A percentile compares a stretch with the other conserved stretches of the same genome.
Conservation (phyloP, 345 rosid species). For the Salix viminalis region DNA sequence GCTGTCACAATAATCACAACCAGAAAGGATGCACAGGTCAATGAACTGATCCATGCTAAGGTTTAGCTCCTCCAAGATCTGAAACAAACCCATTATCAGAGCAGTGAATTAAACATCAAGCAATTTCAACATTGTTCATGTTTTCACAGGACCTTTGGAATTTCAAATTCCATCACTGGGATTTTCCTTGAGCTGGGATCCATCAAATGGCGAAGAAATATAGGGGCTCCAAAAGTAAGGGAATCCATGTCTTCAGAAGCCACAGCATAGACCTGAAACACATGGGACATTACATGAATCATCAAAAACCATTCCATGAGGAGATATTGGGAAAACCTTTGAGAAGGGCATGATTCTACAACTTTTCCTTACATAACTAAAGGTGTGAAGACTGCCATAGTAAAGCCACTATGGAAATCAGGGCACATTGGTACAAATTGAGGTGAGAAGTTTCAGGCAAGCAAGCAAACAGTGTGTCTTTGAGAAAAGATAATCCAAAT, state of each 20-base stretch:
- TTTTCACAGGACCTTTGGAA: constrained; percentile 53
- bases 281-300: background rate
- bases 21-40: constrained; percentile 92
- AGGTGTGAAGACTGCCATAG: too few relatives aligned
- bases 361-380: background rate
- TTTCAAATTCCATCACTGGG: constrained; percentile 90
- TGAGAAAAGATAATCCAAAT: too few relatives aligned
- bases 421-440: too few relatives aligned
- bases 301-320: background rate
- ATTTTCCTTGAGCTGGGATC: constrained; percentile 90
- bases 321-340: background rate
- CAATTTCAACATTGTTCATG: background rate
- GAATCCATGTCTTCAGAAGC: constrained; percentile 99
- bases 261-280: constrained; percentile 81
- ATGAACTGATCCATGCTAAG: constrained; percentile 92
- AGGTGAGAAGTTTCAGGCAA: background rate
- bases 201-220: constrained; percentile 95
- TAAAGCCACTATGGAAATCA: too few relatives aligned
- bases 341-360: background rate
- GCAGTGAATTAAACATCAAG: constrained; percentile 8
- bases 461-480: background rate
- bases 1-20: constrained; percentile 97
- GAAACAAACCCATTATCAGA: constrained; percentile 21
- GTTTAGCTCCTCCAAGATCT: constrained; percentile 83
- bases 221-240: constrained; percentile 90